phyloP scores from a whole-genome alignment of 1,284 basidiomycete species.

The Afroboletus lepidellus region DNA sequence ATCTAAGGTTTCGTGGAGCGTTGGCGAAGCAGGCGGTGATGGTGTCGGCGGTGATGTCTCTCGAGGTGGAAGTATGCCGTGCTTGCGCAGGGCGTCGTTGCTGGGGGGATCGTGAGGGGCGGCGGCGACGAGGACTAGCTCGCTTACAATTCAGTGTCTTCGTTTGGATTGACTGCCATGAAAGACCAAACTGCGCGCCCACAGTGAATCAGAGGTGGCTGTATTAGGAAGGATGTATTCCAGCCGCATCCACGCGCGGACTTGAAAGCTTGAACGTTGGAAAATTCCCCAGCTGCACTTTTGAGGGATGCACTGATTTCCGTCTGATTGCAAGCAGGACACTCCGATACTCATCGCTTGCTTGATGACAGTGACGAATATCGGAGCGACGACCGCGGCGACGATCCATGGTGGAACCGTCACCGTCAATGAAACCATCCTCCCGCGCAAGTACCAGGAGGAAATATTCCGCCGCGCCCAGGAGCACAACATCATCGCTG shows the following conservation, averaged over 20 bases:
- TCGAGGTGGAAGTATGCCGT: constrained; percentile 85
- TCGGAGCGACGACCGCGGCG: constrained; percentile 17
- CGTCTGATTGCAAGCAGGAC: constrained; percentile 14
- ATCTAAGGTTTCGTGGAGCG: constrained; percentile 63
- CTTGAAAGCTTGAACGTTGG: constrained; percentile 27
- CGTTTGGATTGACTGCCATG: constrained; percentile 76
- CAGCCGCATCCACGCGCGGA: no score
- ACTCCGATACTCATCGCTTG: constrained; percentile 15
- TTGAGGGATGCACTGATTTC: constrained; percentile 27
- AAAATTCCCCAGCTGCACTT: constrained; percentile 12
- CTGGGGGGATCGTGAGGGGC: constrained; percentile 40
- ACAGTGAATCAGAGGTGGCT: constrained; percentile 14
- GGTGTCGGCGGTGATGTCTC: constrained; percentile 68
- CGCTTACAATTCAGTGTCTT: constrained; percentile 91
- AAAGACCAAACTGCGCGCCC: constrained; percentile 14
- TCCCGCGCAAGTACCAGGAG: constrained; percentile 64
- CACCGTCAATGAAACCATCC: constrained; percentile 34
- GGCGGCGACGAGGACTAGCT: neutral
- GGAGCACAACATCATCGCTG: constrained; percentile 72
- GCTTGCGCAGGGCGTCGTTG: constrained; percentile 89
- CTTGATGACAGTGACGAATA: constrained; percentile 28
- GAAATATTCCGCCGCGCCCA: constrained; percentile 75
- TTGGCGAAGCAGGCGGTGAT: constrained; percentile 67
- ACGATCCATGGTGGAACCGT: constrained; percentile 27
- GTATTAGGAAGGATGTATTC: constrained; percentile 35